Evolutionary conservation across 2,329 filamentous ascomycete genomes (phyloP).

Genomic region (Rhinocladiella mackenziei): DNA sequence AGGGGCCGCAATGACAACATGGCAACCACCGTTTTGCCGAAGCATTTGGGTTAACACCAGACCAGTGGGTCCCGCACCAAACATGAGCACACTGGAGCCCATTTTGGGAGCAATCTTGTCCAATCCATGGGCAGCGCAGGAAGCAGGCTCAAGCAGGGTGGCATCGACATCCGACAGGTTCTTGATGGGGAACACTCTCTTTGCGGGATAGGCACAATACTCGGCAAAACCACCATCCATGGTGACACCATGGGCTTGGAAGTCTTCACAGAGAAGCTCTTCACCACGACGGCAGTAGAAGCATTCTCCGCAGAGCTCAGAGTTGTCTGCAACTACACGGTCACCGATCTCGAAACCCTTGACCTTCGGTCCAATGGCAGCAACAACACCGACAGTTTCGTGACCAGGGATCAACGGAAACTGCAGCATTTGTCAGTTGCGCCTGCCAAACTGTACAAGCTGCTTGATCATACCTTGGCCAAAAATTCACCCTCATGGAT

Average conservation of each 20-base stretch:
- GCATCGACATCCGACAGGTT: conserved; percentile 66
- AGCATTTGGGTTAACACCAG: conserved; percentile 62
- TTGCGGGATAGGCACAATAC: conserved; percentile 52
- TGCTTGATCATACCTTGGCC: conserved; percentile 43
- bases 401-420: conserved; percentile 65
- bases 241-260: conserved; percentile 56
- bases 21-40: conserved; percentile 62
- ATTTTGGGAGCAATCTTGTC: conserved; percentile 57
- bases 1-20: conserved; percentile 66
- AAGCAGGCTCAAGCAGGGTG: conserved; percentile 66
- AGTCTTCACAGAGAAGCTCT: conserved; percentile 64
- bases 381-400: conserved; percentile 64
- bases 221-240: conserved; percentile 70
- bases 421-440: conserved; percentile 32
- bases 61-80: conserved; percentile 64
- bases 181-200: conserved; percentile 61
- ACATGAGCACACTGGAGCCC: conserved; percentile 61
- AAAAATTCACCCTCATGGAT: conserved; percentile 65
- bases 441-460: conserved; percentile 12
- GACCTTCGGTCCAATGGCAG: conserved; percentile 56
- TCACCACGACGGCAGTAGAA: conserved; percentile 70
- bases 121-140: conserved; percentile 60
- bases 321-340: conserved; percentile 55
- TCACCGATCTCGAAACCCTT: conserved; percentile 59
- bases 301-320: conserved; percentile 64